Base-by-base conservation (phyloP, 2,329 filamentous ascomycete species). In the Talaromyces sp. region DNA sequence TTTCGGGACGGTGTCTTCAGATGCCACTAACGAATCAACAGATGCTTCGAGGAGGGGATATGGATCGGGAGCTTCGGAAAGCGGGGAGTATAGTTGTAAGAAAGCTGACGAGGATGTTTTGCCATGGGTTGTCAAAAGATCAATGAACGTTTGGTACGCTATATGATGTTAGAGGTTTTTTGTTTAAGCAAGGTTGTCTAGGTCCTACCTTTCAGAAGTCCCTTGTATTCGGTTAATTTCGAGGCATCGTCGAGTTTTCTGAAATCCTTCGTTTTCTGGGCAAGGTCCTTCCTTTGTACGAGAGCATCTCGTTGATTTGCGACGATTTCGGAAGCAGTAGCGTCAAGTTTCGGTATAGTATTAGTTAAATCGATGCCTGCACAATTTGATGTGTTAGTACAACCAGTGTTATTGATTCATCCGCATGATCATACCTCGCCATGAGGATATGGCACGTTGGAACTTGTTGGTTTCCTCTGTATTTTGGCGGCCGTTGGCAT, bases 201-300 rank as follows among this genome's bases (percentile, higher is more conserved):
- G 22, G 8, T 31, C n/a, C 24, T 75, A 93, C 92, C 89, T 84
- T 97, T 97, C 66, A 99, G 80, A 60, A 99, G 81, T 45, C 87
- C 87, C 80, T 98, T 99, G 81, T 96, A 88, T 77, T 99, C 95
- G 5, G 84, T 83, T 62, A 99, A 81, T 78, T 98, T 99, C 64
- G 86, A 87, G 11, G 90, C 82, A 82, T 99, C 93, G 71, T 98
- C 94, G 11, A 96, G 85, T 77, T 97, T 98, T 67, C 93, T 86
- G 72, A 98, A 99, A 73, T 98, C 94, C 74, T 99, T 99, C 0
- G 95, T 99, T 84, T 97, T 98, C 75, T 97, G 93, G n/a, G 96
- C 95, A 22, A 99, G 83, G 67, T 99, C 96, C 76, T 99, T 99
- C 62, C 95, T 87, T 76, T 99, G 94, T 0, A 97, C 89, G 4